These are phyloP conservation scores for Scheffersomyces illinoinensis DNA, from an alignment of 1,139 yeast species.

Conservation along the genomic window DNA sequence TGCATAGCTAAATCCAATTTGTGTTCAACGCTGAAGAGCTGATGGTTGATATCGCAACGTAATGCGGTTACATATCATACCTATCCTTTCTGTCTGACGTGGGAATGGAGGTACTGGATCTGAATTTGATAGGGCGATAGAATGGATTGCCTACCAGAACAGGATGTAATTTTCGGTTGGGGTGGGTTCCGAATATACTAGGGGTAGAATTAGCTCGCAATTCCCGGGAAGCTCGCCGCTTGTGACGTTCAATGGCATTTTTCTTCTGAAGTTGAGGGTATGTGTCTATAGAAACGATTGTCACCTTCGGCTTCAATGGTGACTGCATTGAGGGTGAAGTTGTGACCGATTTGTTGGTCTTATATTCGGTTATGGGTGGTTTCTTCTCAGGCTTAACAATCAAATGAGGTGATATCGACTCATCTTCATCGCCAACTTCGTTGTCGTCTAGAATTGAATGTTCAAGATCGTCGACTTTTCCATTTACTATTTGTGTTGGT, in stretches of 20 bases:
- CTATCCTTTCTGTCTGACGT: not conserved
- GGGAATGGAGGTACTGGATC: not conserved
- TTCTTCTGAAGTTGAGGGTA: constrained; percentile 10
- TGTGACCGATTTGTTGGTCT: constrained; percentile 6
- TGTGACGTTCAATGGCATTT: not conserved
- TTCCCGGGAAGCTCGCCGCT: not conserved
- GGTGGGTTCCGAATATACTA: not conserved
- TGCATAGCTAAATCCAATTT: not conserved
- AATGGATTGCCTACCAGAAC: not conserved
- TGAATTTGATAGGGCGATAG: not conserved
- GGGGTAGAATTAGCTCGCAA: not conserved
- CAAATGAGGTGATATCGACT: not conserved
- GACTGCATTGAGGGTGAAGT: constrained; percentile 10
- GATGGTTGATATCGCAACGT: not conserved
- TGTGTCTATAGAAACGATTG: constrained; percentile 25
- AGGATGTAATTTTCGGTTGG: not conserved
- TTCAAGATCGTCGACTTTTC: not conserved
- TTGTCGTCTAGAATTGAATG: not conserved
- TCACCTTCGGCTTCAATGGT: constrained; percentile 25
- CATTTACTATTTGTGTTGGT: not conserved
- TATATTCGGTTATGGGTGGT: not conserved
- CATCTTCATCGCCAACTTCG: not conserved
- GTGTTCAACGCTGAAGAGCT: not conserved
- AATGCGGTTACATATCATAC: not conserved
- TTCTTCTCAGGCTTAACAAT: not conserved